Conservation (phyloP, 768 basidiomycete species). For the Trametes cinnabarina region DNA sequence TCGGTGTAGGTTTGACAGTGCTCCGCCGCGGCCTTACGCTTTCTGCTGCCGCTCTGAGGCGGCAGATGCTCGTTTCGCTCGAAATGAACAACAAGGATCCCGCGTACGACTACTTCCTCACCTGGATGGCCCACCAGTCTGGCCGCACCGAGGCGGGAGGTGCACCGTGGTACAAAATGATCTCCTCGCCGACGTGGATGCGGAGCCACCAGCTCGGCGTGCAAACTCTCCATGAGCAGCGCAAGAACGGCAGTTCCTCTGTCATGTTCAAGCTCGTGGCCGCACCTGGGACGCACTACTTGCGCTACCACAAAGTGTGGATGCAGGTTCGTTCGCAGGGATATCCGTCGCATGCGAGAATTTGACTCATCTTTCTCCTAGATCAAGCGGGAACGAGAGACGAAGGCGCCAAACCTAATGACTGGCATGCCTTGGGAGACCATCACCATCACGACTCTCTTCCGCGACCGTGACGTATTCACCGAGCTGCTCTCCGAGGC, state of each 20-base stretch:
- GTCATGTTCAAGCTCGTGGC: slow-evolving; percentile 93
- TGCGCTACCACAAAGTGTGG: slow-evolving; percentile 89
- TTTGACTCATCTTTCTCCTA: no score
- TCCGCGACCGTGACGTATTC: slow-evolving; percentile 80
- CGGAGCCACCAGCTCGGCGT: slow-evolving; percentile 93
- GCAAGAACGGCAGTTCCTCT: slow-evolving; percentile 87
- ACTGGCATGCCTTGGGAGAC: slow-evolving; percentile 98
- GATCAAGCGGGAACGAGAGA: slow-evolving; percentile 95
- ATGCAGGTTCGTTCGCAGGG: slow-evolving; percentile 84
- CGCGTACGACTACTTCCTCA: slow-evolving; percentile 93
- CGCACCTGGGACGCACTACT: slow-evolving; percentile 91
- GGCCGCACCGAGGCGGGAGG: slow-evolving; percentile 34
- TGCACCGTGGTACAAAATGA: slow-evolving; percentile 23
- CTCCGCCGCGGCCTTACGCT: slow-evolving; percentile 69
- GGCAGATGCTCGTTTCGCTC: slow-evolving; percentile 89
- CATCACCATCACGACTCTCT: slow-evolving; percentile 88
- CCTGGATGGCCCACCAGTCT: slow-evolving; percentile 87
- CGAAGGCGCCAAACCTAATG: slow-evolving; percentile 86
- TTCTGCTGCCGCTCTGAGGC: slow-evolving; percentile 72
- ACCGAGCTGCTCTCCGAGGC: slow-evolving; percentile 81
- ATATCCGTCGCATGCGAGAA: no score
- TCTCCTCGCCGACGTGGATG: slow-evolving; percentile 44
- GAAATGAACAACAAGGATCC: slow-evolving; percentile 97
- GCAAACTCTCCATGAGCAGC: slow-evolving; percentile 85
- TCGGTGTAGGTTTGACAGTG: slow-evolving; percentile 79